A percentile compares a stretch with the other conserved stretches of the same genome.
phyloP scores from a whole-genome alignment of 208 protist genomes.

The Crithidia expoeki region DNA sequence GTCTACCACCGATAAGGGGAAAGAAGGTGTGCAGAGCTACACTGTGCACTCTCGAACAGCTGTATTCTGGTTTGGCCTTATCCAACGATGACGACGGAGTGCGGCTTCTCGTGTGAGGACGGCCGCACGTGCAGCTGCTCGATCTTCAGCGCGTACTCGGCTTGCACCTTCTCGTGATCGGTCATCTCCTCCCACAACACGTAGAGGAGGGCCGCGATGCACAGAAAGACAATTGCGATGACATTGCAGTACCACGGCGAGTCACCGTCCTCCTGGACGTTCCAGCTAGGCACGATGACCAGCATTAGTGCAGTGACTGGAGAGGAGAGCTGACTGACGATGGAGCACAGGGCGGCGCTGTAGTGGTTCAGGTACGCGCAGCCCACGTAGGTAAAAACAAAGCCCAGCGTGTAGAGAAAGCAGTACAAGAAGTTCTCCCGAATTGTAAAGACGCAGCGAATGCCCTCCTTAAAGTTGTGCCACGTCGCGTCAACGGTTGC shows the following conservation, averaged over 20 bases:
- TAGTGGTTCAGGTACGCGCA: conserved; percentile 88
- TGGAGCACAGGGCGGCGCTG: conserved; percentile 81
- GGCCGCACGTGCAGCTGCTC: conserved; percentile 40
- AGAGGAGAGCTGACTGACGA: conserved; percentile 78
- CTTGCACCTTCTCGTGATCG: conserved; percentile 64
- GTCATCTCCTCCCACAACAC: conserved; percentile 82
- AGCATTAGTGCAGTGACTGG: conserved; percentile 79
- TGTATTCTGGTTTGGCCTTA: background rate
- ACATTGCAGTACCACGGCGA: conserved; percentile 77
- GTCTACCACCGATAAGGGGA: background rate
- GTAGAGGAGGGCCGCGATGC: conserved; percentile 66
- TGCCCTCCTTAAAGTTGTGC: conserved; percentile 71
- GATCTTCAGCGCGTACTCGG: conserved; percentile 70
- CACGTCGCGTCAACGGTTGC: conserved; percentile 51
- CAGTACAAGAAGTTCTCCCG: conserved; percentile 68
- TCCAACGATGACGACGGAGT: conserved; percentile 17
- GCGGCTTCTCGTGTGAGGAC: conserved; percentile 26
- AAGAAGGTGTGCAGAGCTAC: background rate
- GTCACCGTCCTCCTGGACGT: conserved; percentile 53
- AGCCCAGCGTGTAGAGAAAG: conserved; percentile 79
- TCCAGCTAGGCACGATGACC: conserved; percentile 73
- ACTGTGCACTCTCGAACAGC: no score
- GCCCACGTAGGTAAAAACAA: conserved; percentile 79
- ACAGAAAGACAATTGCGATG: conserved; percentile 65
- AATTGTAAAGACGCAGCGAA: conserved; percentile 64